phyloP scores from a whole-genome alignment of 805 yeast species.

The Ogataea saltuana region DNA sequence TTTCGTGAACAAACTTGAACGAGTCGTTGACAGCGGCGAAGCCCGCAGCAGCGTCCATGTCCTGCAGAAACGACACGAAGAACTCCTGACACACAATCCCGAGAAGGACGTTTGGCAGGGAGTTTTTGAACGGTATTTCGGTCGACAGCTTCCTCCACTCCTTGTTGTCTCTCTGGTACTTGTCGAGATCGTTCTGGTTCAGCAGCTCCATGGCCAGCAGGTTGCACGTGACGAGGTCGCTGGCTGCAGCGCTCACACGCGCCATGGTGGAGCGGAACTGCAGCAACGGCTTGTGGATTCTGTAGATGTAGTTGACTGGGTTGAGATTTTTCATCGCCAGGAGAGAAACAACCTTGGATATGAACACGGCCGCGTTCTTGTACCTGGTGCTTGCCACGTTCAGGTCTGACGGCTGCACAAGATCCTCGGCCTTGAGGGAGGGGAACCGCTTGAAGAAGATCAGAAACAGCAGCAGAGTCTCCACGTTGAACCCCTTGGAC shows the following conservation, averaged over 20 bases:
- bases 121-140: constrained; percentile 60
- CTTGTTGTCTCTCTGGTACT: constrained; percentile 42
- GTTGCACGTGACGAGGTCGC: constrained; percentile 56
- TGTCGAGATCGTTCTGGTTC: constrained; percentile 56
- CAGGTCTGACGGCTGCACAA: constrained; percentile 37
- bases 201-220: constrained; percentile 48
- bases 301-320: constrained; percentile 63
- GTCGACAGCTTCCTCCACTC: constrained; percentile 62
- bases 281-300: constrained; percentile 65
- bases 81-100: constrained; percentile 61
- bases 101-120: constrained; percentile 59
- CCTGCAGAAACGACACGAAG: constrained; percentile 38
- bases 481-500: constrained; percentile 32
- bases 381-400: constrained; percentile 42
- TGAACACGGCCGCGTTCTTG: constrained; percentile 38
- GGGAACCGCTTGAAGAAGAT: constrained; percentile 42
- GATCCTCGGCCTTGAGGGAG: constrained; percentile 42
- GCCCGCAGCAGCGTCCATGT: constrained; percentile 17
- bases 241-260: constrained; percentile 48
- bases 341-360: constrained; percentile 51
- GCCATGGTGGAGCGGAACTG: constrained; percentile 66
- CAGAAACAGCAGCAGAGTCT: constrained; percentile 48
- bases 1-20: constrained; percentile 22
- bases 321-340: constrained; percentile 47
- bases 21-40: constrained; percentile 19